Conservation (phyloP, 2,329 filamentous ascomycete genomes). For the Neopestalotiopsis sp. region DNA sequence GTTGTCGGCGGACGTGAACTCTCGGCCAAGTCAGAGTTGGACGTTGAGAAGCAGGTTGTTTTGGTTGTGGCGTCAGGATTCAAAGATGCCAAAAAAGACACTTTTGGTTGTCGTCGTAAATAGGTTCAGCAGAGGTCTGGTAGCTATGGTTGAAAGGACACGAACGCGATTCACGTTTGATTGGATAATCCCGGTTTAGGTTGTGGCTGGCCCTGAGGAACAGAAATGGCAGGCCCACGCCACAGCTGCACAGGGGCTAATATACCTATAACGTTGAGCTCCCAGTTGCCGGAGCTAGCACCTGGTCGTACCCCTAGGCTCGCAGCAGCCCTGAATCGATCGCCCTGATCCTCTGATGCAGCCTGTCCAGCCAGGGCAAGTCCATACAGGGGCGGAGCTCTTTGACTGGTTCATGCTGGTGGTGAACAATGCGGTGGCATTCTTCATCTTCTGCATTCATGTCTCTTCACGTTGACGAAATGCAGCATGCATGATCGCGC, state of each 20-base stretch:
- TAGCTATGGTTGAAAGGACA: conserved; percentile 40
- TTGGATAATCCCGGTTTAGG: conserved; percentile 37
- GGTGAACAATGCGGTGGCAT: neutral
- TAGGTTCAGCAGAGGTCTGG: neutral
- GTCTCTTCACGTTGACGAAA: neutral
- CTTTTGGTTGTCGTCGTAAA: neutral
- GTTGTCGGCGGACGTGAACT: neutral
- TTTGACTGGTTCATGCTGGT: neutral
- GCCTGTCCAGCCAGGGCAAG: neutral
- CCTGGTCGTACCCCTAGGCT: neutral
- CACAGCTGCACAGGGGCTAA: neutral
- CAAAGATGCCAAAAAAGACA: conserved; percentile 5
- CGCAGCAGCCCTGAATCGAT: conserved; percentile 6
- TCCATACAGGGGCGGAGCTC: neutral
- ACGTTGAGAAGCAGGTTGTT: neutral
- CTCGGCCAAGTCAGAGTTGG: neutral
- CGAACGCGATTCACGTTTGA: conserved; percentile 48
- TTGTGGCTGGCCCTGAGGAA: conserved; percentile 25
- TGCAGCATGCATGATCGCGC: neutral
- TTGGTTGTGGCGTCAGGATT: neutral
- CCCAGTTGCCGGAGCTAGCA: neutral
- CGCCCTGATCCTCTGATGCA: neutral
- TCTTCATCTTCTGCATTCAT: neutral
- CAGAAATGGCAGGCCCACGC: neutral
- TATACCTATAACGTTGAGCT: neutral